Evolutionary conservation across 164 flowering plant species (phyloP).

Genomic region (Hamamelis virginiana): DNA sequence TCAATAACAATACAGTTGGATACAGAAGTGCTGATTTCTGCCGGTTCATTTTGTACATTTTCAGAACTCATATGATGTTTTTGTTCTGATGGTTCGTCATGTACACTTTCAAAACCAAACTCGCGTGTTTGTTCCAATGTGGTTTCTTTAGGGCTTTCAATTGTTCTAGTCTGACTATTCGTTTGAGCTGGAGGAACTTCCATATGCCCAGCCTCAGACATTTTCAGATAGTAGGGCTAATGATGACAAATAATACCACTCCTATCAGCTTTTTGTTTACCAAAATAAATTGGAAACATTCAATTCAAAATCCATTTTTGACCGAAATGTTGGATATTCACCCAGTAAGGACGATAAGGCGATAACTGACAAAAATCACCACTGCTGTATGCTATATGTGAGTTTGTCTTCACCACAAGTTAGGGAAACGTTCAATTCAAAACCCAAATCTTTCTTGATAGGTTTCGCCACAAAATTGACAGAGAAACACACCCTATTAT

Average conservation of each 20-base stretch:
- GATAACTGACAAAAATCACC: not conserved
- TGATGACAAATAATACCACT: not conserved
- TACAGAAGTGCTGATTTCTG: constrained; percentile 8
- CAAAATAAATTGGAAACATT: not conserved
- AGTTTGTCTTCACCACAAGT: constrained; percentile 1
- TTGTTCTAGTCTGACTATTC: constrained; percentile 4
- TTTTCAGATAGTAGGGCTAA: not conserved
- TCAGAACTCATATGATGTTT: constrained; percentile 11
- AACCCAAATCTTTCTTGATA: not conserved
- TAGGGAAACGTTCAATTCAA: not conserved
- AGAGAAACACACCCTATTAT: not conserved
- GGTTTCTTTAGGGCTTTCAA: constrained; percentile 10
- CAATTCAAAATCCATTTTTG: not conserved
- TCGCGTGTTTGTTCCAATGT: constrained; percentile 6
- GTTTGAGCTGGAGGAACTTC: constrained; percentile 19
- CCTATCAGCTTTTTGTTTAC: not conserved
- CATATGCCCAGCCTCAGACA: constrained; percentile 17
- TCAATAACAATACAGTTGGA: constrained; percentile 6
- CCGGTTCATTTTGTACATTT: constrained; percentile 9
- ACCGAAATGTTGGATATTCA: not conserved
- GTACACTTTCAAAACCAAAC: not conserved
- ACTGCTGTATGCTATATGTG: not conserved
- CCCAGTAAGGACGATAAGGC: not conserved
- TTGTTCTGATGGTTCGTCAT: constrained; percentile 6
- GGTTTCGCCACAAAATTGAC: not conserved